Base-by-base conservation (phyloP, 1,284 basidiomycete genomes). In the Cystodermella granulosa region DNA sequence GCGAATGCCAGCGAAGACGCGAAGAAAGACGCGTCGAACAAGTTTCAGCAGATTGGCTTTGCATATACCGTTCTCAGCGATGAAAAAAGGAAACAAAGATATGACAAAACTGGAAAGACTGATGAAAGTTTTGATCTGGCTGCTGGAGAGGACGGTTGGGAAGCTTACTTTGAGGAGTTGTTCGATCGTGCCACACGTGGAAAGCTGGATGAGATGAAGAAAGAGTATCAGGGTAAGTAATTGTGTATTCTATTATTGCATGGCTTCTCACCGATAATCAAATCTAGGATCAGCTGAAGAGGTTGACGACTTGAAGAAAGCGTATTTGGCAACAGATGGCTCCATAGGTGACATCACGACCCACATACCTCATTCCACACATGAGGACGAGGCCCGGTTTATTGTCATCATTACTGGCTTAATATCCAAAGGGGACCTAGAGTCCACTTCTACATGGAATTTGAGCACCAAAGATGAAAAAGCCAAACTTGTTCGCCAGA, bases 11-110 rank as follows among this genome's bases (percentile, higher is more conserved):
- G 64, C 44, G 78, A 81, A n/a, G 70, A 69, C 26, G 74, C 77
- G 21, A 83, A 82, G 60, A 77, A 79, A 35, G 75, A 77, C 53
- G 81, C 84, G 53, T 79, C 77, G 11, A 71, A 68, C 50, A 83
- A 84, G 63, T 97, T 96, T 60, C 91, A 94, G 58, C 84, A 89
- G 60, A 77, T 96, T 53, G 89, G 92, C 0, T 95, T 93, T 58
- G 89, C 93, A 14, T 97, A 93, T 65, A 74, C 88, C 1, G 82
- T 97, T 0, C 73, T 96, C 24, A 77, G 82, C 41, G 91, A 97
- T 55, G 83, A 83, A 50, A 82, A 79, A 60, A 70, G 83, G 54
- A 77, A 84, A 56, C 74, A 79, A 57, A 72, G 81, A 58, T 95
- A 94, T 58, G 91, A 95, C 57, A 70, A 70, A 46, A 92, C 87